Evolutionary conservation across 306 rosid species (phyloP), one percentile per base, ranked within the genome.

Genomic region (Comarum palustre): DNA sequence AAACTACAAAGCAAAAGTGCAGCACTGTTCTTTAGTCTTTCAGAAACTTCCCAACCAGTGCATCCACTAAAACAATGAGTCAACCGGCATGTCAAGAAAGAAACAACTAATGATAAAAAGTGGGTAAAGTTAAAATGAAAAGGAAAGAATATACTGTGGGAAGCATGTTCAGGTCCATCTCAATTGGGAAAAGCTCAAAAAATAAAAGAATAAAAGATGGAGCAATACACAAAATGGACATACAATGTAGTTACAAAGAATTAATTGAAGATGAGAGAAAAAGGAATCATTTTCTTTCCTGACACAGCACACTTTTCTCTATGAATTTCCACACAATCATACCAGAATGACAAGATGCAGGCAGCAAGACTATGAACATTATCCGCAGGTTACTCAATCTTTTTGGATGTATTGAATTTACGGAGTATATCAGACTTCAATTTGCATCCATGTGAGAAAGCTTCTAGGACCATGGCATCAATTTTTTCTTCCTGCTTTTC

Each of bases 401-500:
- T 90, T 84, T 82, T 91, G 66, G 96, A 78, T 24, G 77, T 38
- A 34, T 77, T 72, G 77, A 84, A 63, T 79, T 81, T 94, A 62
- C 69, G 67, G 70, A 77, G 74, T 27, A 86, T 12, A 69, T 84
- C 82, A 55, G 90, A 85, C 81, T 81, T 91, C 77, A 89, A 66
- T 80, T 86, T 84, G 90, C 84, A 71, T 72, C 87, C 91, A 72
- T 78, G 72, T 74, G 87, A 76, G 76, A 69, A 77, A 24, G 80
- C 32, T 75, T 73, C 74, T 13, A 80, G 61, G 46, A 85, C 80
- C 83, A 88, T 14, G 62, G 76, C 84, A 82, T 89, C 97, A 52
- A 94, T 86, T 66, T 84, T 90, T 79, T 88, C 82, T 79, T 94
- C 97, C 81, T 89, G 84, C 84, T 84, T 84, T 78, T 94, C 98